phyloP scores from a whole-genome alignment of 352 stramenopile genomes.

The Achlya hypogyna region DNA sequence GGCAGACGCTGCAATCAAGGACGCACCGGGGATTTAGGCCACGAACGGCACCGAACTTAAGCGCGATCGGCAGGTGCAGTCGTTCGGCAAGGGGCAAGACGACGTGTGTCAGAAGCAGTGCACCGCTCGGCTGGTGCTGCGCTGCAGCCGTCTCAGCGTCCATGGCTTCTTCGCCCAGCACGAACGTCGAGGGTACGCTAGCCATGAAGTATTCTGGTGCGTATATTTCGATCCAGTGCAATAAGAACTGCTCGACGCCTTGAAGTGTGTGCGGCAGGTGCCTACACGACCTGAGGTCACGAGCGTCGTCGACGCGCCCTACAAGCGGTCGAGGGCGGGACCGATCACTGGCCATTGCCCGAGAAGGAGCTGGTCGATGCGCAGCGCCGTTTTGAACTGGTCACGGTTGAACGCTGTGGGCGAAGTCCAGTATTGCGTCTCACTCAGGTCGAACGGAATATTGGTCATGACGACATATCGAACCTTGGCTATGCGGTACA shows the following conservation, averaged over 20 bases:
- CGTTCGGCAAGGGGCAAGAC: conserved; percentile 84
- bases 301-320: conserved; percentile 12
- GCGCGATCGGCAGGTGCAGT: conserved; percentile 81
- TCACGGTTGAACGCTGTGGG: conserved; percentile 24
- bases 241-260: conserved; percentile 71
- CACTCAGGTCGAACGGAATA: conserved; percentile 78
- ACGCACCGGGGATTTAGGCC: conserved; percentile 72
- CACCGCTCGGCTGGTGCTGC: conserved; percentile 29
- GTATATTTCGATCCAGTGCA: conserved; percentile 89
- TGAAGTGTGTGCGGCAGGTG: conserved; percentile 64
- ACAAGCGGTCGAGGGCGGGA: conserved; percentile 39
- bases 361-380: conserved; percentile 86
- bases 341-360: conserved; percentile 77
- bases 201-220: conserved; percentile 92
- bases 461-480: conserved; percentile 94
- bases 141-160: conserved; percentile 10
- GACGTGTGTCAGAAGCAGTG: conserved; percentile 77
- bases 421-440: conserved; percentile 24
- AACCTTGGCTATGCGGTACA: conserved; percentile 66
- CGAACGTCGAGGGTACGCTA: conserved; percentile 81
- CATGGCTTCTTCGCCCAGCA: conserved; percentile 27
- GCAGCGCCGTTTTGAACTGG: conserved; percentile 84
- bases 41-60: conserved; percentile 91
- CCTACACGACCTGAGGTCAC: conserved; percentile 28
- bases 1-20: not conserved